These are phyloP conservation scores for Bretziella fagacearum DNA, from an alignment of 2,329 filamentous ascomycete species.

Conservation along the genomic window DNA sequence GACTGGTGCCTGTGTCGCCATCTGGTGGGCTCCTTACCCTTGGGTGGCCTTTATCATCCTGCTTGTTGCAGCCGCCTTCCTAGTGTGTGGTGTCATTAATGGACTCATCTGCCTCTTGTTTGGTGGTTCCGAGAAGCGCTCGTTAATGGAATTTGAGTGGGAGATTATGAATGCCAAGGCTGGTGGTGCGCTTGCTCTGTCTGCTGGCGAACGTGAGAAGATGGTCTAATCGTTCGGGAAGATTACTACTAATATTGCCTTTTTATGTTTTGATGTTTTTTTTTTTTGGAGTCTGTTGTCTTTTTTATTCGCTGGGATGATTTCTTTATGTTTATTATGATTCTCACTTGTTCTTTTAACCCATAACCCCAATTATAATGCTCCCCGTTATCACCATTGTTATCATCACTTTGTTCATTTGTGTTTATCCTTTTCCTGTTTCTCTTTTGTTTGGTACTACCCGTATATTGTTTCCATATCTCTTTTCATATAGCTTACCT, in stretches of 20 bases:
- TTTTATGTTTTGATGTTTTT: neutral
- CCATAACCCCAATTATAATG: no score
- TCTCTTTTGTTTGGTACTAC: no score
- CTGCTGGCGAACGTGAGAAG: constrained; percentile 7
- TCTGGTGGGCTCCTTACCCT: constrained; percentile 70
- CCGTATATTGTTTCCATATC: no score
- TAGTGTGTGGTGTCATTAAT: constrained; percentile 63
- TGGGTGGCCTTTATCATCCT: constrained; percentile 68
- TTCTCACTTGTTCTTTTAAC: no score
- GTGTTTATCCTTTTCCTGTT: no score
- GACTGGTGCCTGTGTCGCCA: constrained; percentile 57
- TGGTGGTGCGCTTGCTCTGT: constrained; percentile 4
- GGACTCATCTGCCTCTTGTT: constrained; percentile 79
- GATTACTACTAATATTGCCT: neutral
- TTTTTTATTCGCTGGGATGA: neutral
- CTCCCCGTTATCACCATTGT: no score
- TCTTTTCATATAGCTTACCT: no score
- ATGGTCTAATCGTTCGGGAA: constrained; percentile 6
- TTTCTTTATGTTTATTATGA: no score
- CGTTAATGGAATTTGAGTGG: constrained; percentile 83
- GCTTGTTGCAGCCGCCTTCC: constrained; percentile 58
- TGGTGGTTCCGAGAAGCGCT: constrained; percentile 65
- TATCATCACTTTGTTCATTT: no score
- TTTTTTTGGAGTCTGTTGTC: neutral
- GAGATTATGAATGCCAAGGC: constrained; percentile 57